phyloP scores from a whole-genome alignment of 75 land plant species.

The Cryptomeria japonica region DNA sequence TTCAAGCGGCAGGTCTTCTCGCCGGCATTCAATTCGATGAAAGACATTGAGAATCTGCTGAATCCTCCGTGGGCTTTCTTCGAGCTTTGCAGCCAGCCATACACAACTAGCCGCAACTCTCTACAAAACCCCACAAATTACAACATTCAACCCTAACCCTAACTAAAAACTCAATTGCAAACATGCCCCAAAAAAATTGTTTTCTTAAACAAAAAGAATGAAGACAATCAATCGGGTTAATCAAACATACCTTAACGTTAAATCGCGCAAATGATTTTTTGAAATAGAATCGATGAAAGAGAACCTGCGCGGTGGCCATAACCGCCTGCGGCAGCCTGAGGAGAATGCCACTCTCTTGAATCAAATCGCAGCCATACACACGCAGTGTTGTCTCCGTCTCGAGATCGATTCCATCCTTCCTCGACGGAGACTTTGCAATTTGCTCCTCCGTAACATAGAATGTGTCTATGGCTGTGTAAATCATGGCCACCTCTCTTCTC shows the following conservation, averaged over 20 bases:
- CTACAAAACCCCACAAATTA: conserved; percentile 31
- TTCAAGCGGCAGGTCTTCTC: conserved; percentile 71
- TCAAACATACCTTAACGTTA: conserved; percentile 78
- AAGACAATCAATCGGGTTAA: neutral
- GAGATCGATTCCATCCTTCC: conserved; percentile 87
- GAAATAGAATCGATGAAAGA: conserved; percentile 97
- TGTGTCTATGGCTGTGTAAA: conserved; percentile 92
- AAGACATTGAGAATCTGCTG: conserved; percentile 81
- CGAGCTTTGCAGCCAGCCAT: conserved; percentile 94
- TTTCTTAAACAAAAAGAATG: neutral
- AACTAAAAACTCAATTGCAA: neutral
- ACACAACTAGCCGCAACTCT: conserved; percentile 93
- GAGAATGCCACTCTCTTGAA: conserved; percentile 93
- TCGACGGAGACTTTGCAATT: conserved; percentile 75
- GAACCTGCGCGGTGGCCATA: conserved; percentile 97
- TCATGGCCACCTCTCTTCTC: conserved; percentile 46
- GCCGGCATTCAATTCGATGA: conserved; percentile 83
- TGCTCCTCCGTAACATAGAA: conserved; percentile 88
- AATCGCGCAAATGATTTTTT: conserved; percentile 96
- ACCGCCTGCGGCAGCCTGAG: conserved; percentile 95
- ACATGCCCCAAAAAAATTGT: neutral
- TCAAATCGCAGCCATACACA: conserved; percentile 87
- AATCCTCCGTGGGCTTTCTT: conserved; percentile 82
- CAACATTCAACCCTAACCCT: neutral
- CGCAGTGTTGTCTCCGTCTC: conserved; percentile 71